Evolutionary conservation across 1,284 basidiomycete species (phyloP), one percentile per base, ranked within the genome.

Genomic region (Gomphus bonarii): DNA sequence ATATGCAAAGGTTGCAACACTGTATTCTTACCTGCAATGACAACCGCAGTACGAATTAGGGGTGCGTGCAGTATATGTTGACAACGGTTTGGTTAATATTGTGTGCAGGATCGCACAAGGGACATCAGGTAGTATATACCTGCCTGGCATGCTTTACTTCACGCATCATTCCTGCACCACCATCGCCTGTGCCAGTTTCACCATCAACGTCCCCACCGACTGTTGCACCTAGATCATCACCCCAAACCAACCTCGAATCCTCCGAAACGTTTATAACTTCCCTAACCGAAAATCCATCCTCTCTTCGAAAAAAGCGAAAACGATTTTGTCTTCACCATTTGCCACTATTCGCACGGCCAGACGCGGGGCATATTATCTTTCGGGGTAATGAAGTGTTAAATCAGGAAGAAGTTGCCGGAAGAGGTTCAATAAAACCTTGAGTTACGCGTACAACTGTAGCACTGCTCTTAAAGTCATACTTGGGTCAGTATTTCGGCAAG

Each of bases 1-100:
- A 64, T 91, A 11, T 92, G 89, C 70, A 80, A 78, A 65, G 72
- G 73, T 1, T 92, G 90, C 64, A 75, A 78, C 56, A 68, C 73
- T 0, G 73, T 85, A 1, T 73, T 91, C 5, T 65, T 89, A 1
- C 84, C 87, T 1, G 90, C 89, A 9, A 61, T 76, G 2, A 84
- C 85, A 0, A 77, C 79, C 0, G 73, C 72, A 6, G 76, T 88
- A 11, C 79, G 88, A 7, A 69, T 87, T 5, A 80, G 80, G 69
- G 68, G 89, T 86, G 61, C 42, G 79, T 49, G 46, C 44, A 50
- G 25, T n/a, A 51, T 30, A 3, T 50, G 49, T 33, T 20, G 35
- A 12, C n/a, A 33, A 47, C 25, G 35, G 10, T 5, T 53, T 20
- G 33, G 44, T 28, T 57, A n/a, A 18, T 48, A 49, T 55, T 60